Conservation (phyloP, 495 filamentous ascomycete species). For the Talaromyces ruber region DNA sequence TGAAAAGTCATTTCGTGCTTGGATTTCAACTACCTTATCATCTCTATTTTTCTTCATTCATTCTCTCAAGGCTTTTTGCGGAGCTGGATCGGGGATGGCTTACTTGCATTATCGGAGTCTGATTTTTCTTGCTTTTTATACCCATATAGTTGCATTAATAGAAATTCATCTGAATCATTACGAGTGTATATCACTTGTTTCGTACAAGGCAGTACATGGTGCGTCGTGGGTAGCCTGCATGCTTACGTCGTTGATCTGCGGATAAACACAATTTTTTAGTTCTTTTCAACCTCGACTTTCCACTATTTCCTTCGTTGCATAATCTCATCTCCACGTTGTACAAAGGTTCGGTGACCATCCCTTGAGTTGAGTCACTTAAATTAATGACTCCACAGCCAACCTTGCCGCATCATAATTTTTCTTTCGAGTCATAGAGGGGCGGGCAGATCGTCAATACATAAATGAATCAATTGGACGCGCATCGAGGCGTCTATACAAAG, state of each 20-base stretch:
- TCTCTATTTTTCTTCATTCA: background rate
- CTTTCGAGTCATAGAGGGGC: background rate
- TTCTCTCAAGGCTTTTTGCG: background rate
- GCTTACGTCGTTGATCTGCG: no score
- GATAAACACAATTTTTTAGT: no score
- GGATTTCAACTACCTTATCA: background rate
- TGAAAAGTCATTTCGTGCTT: background rate
- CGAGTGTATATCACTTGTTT: no score
- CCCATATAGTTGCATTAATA: background rate
- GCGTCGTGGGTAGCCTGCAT: no score
- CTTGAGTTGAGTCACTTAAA: background rate
- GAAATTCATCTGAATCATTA: no score
- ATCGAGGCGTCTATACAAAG: background rate
- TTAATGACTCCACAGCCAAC: background rate
- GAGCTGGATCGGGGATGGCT: background rate
- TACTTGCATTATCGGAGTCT: background rate
- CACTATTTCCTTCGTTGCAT: no score
- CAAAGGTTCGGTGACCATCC: background rate
- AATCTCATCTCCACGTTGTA: background rate
- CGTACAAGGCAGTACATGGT: no score
- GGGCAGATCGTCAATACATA: background rate
- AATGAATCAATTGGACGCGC: background rate
- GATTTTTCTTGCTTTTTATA: background rate
- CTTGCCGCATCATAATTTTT: background rate
- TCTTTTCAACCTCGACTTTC: no score